phyloP scores from a whole-genome alignment of 2,329 filamentous ascomycete species.

The Gliomastix tumulicola region DNA sequence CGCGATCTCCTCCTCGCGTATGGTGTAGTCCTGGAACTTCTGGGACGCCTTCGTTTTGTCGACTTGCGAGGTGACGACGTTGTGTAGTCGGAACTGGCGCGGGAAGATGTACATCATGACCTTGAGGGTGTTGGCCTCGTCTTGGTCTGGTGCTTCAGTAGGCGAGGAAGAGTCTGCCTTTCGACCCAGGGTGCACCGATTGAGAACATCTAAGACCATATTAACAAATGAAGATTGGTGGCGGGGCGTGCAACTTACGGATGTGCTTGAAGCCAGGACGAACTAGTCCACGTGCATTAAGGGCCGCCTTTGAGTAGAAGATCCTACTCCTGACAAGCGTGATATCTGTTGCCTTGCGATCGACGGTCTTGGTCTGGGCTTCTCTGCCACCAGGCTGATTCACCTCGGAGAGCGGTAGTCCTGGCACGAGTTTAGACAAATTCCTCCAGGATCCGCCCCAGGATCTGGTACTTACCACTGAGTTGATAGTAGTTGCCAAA shows the following conservation, averaged over 20 bases:
- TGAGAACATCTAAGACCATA: constrained; percentile 83
- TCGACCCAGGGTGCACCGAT: constrained; percentile 58
- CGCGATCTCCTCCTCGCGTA: constrained; percentile 75
- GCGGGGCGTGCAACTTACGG: constrained; percentile 51
- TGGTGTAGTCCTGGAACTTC: constrained; percentile 75
- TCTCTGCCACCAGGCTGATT: constrained; percentile 13
- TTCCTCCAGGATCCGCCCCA: neutral
- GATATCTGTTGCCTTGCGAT: constrained; percentile 47
- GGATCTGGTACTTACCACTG: constrained; percentile 55
- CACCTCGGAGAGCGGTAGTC: constrained; percentile 42
- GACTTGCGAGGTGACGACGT: constrained; percentile 73
- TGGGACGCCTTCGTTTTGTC: constrained; percentile 62
- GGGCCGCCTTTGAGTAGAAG: constrained; percentile 70
- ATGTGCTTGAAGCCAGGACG: constrained; percentile 73
- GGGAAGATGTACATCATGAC: constrained; percentile 93
- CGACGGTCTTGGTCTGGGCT: constrained; percentile 3
- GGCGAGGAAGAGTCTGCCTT: too few species aligned
- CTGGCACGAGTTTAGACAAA: constrained; percentile 24
- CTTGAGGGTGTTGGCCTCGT: constrained; percentile 50
- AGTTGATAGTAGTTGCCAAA: constrained; percentile 69
- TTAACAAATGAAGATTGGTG: too few species aligned
- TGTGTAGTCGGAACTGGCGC: constrained; percentile 81
- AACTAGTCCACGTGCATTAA: constrained; percentile 62
- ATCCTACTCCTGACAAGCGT: constrained; percentile 75
- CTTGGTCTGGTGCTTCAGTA: constrained; percentile 2